Base-by-base conservation (phyloP, 371 early-diverging fungal genomes). In the Actinomortierella wolfii region DNA sequence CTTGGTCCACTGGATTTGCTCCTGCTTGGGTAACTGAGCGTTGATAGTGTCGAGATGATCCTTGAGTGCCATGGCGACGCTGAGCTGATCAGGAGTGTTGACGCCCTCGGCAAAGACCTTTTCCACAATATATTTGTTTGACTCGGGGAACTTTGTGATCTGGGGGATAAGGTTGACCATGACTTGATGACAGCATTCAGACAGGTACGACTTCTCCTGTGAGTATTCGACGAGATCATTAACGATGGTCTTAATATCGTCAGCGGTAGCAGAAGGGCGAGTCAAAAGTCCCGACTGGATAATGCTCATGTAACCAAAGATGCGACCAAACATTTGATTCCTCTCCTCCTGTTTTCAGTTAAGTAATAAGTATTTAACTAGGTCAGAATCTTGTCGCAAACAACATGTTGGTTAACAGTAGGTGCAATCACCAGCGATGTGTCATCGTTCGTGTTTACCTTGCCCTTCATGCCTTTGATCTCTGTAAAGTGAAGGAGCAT, bases 321-420 rank as follows among this genome's bases (percentile, higher is more conserved):
- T 78, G 57, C 95, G 88, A 52, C 95, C 96, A 78, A 96, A 95
- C 59, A 88, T 76, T 80, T 90, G 89, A 68, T 96, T 94, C 41
- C 92, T 84, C 62, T 87, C 89, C 78, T 97, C 98, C 83, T 94
- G 87, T 21, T 60, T 61, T 48, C 24, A 46, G 59, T 7, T 65
- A 64, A 9, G 56, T 62, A 54, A 61, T 58, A 1, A 66, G 24
- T 73, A 54, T 62, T 17, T 21, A 3, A 6, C 9, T 46, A 46
- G 42, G 14, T 42, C 20, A 45, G 20, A 3, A 41, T 13, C 14
- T 39, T n/a, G 8, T n/a, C 25, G 23, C 45, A 18, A 21, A 29
- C 23, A 23, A 23, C 5, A 29, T 34, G 3, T n/a, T n/a, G n/a
- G n/a, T n/a, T n/a, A n/a, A n/a, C n/a, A n/a, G n/a, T n/a, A n/a